These are phyloP conservation scores for Debaryomyces udenii DNA, from an alignment of 1,139 yeast species.

Conservation along the genomic window DNA sequence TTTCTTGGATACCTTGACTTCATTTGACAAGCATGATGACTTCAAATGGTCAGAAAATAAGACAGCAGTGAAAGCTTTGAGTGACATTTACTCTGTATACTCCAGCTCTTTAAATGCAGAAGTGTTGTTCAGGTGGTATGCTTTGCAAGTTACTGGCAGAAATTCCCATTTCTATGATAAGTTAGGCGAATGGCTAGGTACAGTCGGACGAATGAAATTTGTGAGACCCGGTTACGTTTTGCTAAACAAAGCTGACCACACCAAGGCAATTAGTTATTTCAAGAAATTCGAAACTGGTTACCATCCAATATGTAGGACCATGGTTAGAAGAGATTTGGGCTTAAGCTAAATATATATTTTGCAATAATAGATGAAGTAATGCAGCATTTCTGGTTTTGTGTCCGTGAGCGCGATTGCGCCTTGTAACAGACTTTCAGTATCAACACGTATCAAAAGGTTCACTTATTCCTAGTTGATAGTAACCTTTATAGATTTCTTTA, in stretches of 20 bases:
- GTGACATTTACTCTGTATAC: constrained; percentile 47
- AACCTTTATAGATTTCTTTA: neutral
- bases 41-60: constrained; percentile 43
- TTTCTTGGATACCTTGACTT: constrained; percentile 66
- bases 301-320: constrained; percentile 82
- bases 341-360: constrained; percentile 17
- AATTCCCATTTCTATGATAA: constrained; percentile 47
- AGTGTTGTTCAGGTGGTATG: constrained; percentile 76
- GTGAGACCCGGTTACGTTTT: constrained; percentile 83
- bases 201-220: constrained; percentile 94
- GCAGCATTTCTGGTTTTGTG: constrained; percentile 4
- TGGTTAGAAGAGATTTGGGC: constrained; percentile 76
- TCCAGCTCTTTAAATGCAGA: constrained; percentile 70
- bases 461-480: constrained; percentile 1
- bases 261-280: constrained; percentile 69
- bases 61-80: constrained; percentile 45
- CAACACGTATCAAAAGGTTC: constrained; percentile 12
- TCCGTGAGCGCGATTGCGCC: constrained; percentile 2
- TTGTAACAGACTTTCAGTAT: neutral
- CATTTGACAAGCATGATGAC: constrained; percentile 32
- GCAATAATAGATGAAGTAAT: neutral
- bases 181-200: constrained; percentile 78
- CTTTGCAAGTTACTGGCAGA: constrained; percentile 58
- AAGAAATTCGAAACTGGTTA: constrained; percentile 57
- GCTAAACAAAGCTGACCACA: constrained; percentile 64